Evolutionary conservation across 352 stramenopile species (phyloP), one percentile per base, ranked within the genome.

Genomic region (Globisporangium orthogonon): DNA sequence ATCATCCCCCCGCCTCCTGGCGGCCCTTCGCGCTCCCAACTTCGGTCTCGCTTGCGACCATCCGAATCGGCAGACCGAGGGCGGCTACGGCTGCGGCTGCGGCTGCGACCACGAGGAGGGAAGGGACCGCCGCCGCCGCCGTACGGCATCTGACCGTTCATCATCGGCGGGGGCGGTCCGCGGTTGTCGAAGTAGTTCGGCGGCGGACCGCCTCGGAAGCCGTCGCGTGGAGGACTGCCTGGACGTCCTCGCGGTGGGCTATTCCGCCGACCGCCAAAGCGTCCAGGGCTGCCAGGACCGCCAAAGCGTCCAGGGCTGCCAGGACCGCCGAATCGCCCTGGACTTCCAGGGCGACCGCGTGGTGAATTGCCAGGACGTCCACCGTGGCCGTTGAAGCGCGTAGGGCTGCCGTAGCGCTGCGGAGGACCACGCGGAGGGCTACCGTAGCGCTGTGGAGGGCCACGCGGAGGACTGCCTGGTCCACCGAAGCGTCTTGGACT

Each of bases 101-200:
- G 50, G 52, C 62, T 68, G 23, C 61, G 56, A 31, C 70, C 65
- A 39, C 69, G 69, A 43, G 69, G 63, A 41, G 62, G 63, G 2
- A 55, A 63, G 2, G 41, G 23, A 23, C 23, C 49, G 2, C 62
- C 43, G 50, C 62, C 43, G 50, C 40, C n/a, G 13, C 10, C 41
- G 15, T 47, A 9, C 1, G 33, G 56, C 17, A 39, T 35, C 17
- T 43, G 37, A 48, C 63, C 63, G 50, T 63, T 70, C 60, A 65
- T 74, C 57, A 64, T 71, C 13, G 57, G 63, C 37, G 64, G 60
- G 5, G 58, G 62, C 13, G 54, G 65, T 11, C 73, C 62, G 52
- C 63, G 69, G 49, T 69, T 61, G 50, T 73, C 69, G 62, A 80
- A 73, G 51, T 61, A 51, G 43, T 61, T 35, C 14, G 50, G 44